Evolutionary conservation across 176 grass and related monocot genomes (phyloP).

Genomic region (Typha latifolia): DNA sequence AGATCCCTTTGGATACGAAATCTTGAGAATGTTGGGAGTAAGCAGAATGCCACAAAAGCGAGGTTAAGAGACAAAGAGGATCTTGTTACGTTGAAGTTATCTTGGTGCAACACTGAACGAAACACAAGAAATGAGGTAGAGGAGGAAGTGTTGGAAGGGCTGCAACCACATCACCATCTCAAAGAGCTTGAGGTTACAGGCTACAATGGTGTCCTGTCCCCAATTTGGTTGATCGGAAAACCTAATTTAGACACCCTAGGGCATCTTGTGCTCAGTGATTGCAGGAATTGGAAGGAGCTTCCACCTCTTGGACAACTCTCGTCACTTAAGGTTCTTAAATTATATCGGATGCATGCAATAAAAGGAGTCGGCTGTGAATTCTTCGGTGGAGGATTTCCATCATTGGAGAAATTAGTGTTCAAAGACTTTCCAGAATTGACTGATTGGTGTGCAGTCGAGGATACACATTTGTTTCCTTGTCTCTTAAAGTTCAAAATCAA

Average conservation of each 20-base stretch:
- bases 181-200: slow-evolving; percentile 6
- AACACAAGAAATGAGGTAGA: background rate
- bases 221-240: background rate
- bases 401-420: background rate
- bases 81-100: background rate
- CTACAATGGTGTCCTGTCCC: slow-evolving; percentile 1
- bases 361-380: too few relatives aligned
- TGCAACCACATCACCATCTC: slow-evolving; percentile 19
- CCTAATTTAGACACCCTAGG: too few relatives aligned
- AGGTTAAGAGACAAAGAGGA: slow-evolving; percentile 8
- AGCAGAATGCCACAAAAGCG: slow-evolving; percentile 14
- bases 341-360: too few relatives aligned
- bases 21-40: slow-evolving; percentile 12
- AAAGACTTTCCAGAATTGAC: background rate
- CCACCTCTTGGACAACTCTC: background rate
- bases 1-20: slow-evolving; percentile 1
- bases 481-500: background rate
- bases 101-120: background rate
- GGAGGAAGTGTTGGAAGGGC: slow-evolving; percentile 12
- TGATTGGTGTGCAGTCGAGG: background rate
- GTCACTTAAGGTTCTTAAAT: too few relatives aligned
- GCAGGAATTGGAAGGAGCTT: background rate
- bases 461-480: background rate
- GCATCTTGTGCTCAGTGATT: background rate
- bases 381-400: background rate